These are phyloP conservation scores for Asparagopsis taxiformis DNA, from an alignment of 31 red algal genomes.

Conservation along the genomic window DNA sequence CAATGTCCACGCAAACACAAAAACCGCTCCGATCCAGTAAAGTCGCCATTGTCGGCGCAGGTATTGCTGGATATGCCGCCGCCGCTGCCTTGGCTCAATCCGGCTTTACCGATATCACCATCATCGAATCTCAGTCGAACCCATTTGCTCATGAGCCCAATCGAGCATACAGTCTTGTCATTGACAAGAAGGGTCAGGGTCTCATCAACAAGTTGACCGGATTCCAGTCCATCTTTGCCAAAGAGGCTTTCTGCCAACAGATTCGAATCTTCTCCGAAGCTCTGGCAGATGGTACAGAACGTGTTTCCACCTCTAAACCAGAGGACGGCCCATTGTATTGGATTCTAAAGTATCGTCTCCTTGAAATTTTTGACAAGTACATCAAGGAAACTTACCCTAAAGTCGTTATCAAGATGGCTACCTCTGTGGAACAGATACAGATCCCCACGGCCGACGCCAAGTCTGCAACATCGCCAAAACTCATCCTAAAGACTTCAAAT, in stretches of 20 bases:
- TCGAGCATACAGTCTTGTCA: constrained; percentile 24
- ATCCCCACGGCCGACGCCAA: not conserved
- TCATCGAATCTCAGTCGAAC: constrained; percentile 9
- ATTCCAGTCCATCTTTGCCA: not conserved
- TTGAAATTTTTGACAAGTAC: constrained; percentile 7
- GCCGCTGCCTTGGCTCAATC: constrained; percentile 16
- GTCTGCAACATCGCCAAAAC: no score
- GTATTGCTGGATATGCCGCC: constrained; percentile 1
- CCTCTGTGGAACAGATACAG: not conserved
- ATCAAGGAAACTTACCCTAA: not conserved
- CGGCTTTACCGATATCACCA: not conserved
- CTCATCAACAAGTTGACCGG: constrained; percentile 7
- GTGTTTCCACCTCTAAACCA: not conserved
- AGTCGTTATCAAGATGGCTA: not conserved
- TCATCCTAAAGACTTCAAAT: not conserved
- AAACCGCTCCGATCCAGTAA: no score
- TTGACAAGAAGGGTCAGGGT: constrained; percentile 2
- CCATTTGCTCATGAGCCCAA: constrained; percentile 7
- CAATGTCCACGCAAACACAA: no score
- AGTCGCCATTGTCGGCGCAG: constrained; percentile 38
- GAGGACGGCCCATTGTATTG: constrained; percentile 19
- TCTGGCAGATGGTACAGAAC: not conserved
- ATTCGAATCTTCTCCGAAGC: not conserved
- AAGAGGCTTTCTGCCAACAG: not conserved
- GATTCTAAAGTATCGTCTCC: not conserved